Percentiles rank a stretch among this genome's conserved stretches.
Evolutionary conservation across 2,329 filamentous ascomycete species (phyloP).

Genomic region (Chrysoporthe austroafricana): DNA sequence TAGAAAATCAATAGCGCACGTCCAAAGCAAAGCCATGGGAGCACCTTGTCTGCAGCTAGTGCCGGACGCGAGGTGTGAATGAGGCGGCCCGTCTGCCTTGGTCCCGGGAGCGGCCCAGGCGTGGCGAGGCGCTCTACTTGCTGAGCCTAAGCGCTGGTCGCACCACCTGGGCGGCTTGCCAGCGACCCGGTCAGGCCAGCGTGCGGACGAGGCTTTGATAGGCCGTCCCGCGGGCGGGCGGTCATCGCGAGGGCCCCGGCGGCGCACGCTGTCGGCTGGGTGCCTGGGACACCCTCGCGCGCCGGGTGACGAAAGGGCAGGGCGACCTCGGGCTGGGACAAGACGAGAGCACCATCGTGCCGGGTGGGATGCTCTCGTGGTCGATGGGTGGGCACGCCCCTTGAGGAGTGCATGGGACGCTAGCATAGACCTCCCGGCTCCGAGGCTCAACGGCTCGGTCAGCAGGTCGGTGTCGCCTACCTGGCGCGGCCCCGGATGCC

Average conservation of each 20-base stretch:
- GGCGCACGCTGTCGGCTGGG: too few relatives aligned
- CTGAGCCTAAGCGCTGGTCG: conserved; percentile 24
- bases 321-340: not conserved
- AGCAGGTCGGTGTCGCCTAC: conserved; percentile 9
- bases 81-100: conserved; percentile 1
- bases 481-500: not conserved
- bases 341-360: not conserved
- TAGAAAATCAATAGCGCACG: too few relatives aligned
- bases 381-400: not conserved
- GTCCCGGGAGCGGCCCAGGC: conserved; percentile 18
- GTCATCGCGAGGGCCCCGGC: too few relatives aligned
- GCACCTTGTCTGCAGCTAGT: not conserved
- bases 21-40: too few relatives aligned
- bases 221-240: not conserved
- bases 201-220: conserved; percentile 20
- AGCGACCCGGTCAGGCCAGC: too few relatives aligned
- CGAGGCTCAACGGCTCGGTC: conserved; percentile 5
- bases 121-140: conserved; percentile 22
- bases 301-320: not conserved
- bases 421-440: not conserved
- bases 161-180: conserved; percentile 18
- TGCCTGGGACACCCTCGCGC: too few relatives aligned
- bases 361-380: not conserved
- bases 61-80: not conserved
- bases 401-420: not conserved